A percentile compares a stretch with the other conserved stretches of the same genome.
These are phyloP conservation scores for Capronia americana DNA, from an alignment of 2,329 filamentous ascomycete species.

Conservation along the genomic window DNA sequence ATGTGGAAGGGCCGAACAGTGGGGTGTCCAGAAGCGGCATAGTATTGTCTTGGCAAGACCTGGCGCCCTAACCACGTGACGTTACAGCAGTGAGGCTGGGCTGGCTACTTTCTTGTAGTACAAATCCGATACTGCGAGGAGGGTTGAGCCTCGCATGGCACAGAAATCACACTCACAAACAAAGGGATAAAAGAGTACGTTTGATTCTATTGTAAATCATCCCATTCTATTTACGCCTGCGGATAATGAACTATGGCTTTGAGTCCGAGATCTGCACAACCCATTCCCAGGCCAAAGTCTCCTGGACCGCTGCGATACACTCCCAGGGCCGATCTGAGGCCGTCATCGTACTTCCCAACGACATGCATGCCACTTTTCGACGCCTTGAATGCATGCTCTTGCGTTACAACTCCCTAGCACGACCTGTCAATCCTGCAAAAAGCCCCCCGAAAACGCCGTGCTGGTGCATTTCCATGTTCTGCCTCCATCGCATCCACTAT, in stretches of 20 bases:
- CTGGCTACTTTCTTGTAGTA: not conserved
- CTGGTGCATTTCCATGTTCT: conserved; percentile 7
- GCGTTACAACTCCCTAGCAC: not conserved
- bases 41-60: conserved; percentile 14
- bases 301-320: not conserved
- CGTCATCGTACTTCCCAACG: not conserved
- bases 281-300: conserved; percentile 8
- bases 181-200: not conserved
- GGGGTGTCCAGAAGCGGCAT: conserved; percentile 18
- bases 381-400: not conserved
- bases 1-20: conserved; percentile 18
- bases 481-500: not conserved
- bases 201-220: conserved; percentile 8
- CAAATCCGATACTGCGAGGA: not conserved
- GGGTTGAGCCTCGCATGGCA: not conserved
- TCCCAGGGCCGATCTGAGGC: not conserved
- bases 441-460: conserved; percentile 6
- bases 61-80: not conserved
- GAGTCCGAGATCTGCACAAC: conserved; percentile 34
- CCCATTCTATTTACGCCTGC: conserved; percentile 27
- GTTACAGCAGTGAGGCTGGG: not conserved
- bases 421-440: not conserved
- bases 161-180: not conserved
- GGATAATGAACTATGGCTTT: not conserved
- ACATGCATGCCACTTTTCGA: not conserved